Conservation (phyloP, 1,284 basidiomycete genomes). For the Crocinoboletus sp. region DNA sequence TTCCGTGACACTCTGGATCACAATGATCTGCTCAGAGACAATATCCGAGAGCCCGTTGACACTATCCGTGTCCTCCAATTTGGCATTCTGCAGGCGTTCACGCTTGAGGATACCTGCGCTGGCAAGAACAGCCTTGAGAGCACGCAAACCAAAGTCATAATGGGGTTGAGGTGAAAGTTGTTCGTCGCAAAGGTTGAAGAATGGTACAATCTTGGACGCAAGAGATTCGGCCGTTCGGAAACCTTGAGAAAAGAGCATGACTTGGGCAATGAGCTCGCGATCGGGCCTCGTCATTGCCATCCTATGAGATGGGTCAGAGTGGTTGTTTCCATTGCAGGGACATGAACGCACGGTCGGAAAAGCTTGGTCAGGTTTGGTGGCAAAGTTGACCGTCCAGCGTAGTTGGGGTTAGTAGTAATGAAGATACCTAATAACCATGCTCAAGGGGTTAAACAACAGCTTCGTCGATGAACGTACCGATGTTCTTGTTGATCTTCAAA, state of each 20-base stretch:
- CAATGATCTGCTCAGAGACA: conserved; percentile 89
- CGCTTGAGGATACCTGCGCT: conserved; percentile 98
- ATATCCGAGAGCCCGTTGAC: conserved; percentile 59
- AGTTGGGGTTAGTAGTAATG: conserved; percentile 98
- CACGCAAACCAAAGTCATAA: conserved; percentile 99
- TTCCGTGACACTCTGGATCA: conserved; percentile 99
- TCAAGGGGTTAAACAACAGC: conserved; percentile 5
- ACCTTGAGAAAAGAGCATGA: conserved; percentile 99
- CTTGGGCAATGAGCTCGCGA: conserved; percentile 97
- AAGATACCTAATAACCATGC: conserved; percentile 64
- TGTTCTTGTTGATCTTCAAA: conserved; percentile 91
- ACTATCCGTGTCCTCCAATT: conserved; percentile 42
- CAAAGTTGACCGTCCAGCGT: conserved; percentile 95
- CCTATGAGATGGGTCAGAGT: conserved; percentile 38
- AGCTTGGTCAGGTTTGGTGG: conserved; percentile 97
- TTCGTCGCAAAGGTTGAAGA: conserved; percentile 98
- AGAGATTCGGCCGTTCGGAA: conserved; percentile 96
- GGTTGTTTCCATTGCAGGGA: not conserved
- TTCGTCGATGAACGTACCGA: conserved; percentile 48
- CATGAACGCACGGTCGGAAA: conserved; percentile 74
- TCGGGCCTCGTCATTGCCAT: conserved; percentile 99
- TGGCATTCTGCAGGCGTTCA: conserved; percentile 65
- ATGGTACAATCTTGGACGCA: conserved; percentile 97
- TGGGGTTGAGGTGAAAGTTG: conserved; percentile 97
- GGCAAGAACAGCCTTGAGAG: conserved; percentile 93